phyloP scores from a whole-genome alignment of 371 early-diverging fungal genomes.

The Phascolomyces articulosus region DNA sequence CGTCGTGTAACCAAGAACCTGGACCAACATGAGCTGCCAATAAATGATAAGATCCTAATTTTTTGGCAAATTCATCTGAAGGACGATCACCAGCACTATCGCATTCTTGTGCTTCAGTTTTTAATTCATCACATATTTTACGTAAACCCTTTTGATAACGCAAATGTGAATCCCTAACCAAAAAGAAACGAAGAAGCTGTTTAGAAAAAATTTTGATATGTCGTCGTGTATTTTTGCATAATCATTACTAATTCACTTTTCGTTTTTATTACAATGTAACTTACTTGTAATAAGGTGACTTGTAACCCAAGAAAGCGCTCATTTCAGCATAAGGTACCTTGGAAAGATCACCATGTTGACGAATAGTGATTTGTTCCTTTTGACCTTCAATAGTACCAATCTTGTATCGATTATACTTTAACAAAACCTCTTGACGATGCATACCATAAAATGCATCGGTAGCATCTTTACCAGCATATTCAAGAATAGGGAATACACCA shows the following conservation, averaged over 20 bases:
- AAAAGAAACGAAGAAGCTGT: neutral
- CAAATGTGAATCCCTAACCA: constrained; percentile 58
- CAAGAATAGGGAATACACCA: constrained; percentile 74
- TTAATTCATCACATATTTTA: constrained; percentile 52
- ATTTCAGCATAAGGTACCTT: constrained; percentile 66
- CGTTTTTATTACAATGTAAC: neutral
- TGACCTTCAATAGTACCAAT: constrained; percentile 56
- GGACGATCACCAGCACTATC: constrained; percentile 50
- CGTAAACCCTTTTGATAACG: constrained; percentile 58
- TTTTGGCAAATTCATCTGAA: constrained; percentile 46
- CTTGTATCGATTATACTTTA: constrained; percentile 38
- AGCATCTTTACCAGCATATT: constrained; percentile 77
- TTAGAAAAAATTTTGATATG: too few relatives aligned
- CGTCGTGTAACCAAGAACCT: constrained; percentile 35
- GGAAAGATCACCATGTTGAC: constrained; percentile 41
- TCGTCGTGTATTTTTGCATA: neutral
- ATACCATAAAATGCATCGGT: constrained; percentile 68
- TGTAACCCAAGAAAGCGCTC: constrained; percentile 51
- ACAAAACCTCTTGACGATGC: constrained; percentile 71
- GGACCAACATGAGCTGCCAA: constrained; percentile 40
- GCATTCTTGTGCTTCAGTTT: constrained; percentile 34
- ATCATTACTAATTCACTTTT: neutral
- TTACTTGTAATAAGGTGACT: constrained; percentile 65
- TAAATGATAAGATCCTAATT: constrained; percentile 41
- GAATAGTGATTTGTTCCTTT: constrained; percentile 28